Percentiles rank a stretch among this genome's conserved stretches.
Evolutionary conservation across 164 flowering plant species (phyloP).

Genomic region (Vitis cinerea): DNA sequence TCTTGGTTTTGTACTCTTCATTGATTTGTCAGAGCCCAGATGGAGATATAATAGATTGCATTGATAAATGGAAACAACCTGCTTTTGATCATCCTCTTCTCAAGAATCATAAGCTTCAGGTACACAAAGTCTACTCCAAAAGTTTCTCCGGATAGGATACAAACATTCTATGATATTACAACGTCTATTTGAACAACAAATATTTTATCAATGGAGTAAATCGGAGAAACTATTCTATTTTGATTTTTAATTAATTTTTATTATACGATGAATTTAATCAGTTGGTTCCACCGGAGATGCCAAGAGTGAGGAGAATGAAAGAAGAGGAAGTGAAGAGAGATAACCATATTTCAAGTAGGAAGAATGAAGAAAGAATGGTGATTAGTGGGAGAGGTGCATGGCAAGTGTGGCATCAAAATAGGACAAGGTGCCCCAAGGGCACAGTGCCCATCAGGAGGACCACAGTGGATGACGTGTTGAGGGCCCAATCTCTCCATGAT

Average conservation of each 20-base stretch:
- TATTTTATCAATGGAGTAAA: too few species aligned
- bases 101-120: constrained; percentile 11
- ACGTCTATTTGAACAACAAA: too few species aligned
- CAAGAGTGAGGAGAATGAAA: too few species aligned
- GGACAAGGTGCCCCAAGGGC: neutral
- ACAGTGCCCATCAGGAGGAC: neutral
- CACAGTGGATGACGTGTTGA: neutral
- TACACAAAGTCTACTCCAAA: neutral
- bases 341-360: too few species aligned
- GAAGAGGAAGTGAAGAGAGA: neutral
- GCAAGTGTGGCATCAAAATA: neutral
- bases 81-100: constrained; percentile 23
- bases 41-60: constrained; percentile 11
- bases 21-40: neutral
- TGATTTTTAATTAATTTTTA: too few species aligned
- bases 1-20: too few species aligned
- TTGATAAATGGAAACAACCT: constrained; percentile 14
- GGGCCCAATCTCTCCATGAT: neutral
- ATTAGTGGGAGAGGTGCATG: neutral
- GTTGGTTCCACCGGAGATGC: too few species aligned
- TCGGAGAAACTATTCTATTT: too few species aligned
- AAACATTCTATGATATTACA: too few species aligned
- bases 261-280: too few species aligned
- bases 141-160: neutral
- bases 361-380: too few species aligned